A percentile compares a stretch with the other conserved stretches of the same genome.
phyloP scores from a whole-genome alignment of 1,284 basidiomycete species.

The Albatrellus sp. region DNA sequence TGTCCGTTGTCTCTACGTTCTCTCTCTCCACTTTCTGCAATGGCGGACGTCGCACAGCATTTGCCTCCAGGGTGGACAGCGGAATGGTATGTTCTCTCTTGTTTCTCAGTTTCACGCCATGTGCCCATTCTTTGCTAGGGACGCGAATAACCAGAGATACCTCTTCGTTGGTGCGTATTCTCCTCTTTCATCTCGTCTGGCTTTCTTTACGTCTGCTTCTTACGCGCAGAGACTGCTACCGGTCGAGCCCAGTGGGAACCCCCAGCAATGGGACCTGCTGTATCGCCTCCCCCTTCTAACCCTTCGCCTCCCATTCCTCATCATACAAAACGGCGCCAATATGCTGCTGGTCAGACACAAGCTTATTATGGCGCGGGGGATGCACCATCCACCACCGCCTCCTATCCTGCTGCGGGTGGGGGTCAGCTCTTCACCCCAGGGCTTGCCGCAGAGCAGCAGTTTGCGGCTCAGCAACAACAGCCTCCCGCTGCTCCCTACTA shows the following conservation, averaged over 20 bases:
- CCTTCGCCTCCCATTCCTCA: slow-evolving; percentile 25
- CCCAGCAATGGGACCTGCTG: slow-evolving; percentile 21
- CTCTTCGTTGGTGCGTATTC: slow-evolving; percentile 67
- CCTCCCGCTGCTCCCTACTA: slow-evolving; percentile 38
- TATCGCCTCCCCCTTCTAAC: slow-evolving; percentile 26
- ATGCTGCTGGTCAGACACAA: slow-evolving; percentile 82
- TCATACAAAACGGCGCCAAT: slow-evolving; percentile 67
- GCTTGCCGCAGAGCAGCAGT: slow-evolving; percentile 51
- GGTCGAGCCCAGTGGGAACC: slow-evolving; percentile 60
- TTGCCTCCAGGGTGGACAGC: slow-evolving; percentile 83
- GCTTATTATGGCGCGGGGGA: slow-evolving; percentile 61
- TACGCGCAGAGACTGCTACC: slow-evolving; percentile 32
- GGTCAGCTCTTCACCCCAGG: slow-evolving; percentile 82
- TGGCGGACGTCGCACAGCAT: slow-evolving; percentile 60
- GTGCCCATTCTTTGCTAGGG: slow-evolving; percentile 37
- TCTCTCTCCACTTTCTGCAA: slow-evolving; percentile 15
- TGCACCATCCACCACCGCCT: slow-evolving; percentile 26
- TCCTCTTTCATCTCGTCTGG: background rate
- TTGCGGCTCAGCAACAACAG: slow-evolving; percentile 39
- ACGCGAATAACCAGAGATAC: slow-evolving; percentile 68
- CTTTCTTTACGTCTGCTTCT: background rate
- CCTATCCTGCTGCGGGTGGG: slow-evolving; percentile 23
- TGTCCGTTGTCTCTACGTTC: background rate
- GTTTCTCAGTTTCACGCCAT: slow-evolving; percentile 9
- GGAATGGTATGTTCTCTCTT: slow-evolving; percentile 52